Base-by-base conservation (phyloP, 805 yeast species). In the Nakazawaea siamensis region DNA sequence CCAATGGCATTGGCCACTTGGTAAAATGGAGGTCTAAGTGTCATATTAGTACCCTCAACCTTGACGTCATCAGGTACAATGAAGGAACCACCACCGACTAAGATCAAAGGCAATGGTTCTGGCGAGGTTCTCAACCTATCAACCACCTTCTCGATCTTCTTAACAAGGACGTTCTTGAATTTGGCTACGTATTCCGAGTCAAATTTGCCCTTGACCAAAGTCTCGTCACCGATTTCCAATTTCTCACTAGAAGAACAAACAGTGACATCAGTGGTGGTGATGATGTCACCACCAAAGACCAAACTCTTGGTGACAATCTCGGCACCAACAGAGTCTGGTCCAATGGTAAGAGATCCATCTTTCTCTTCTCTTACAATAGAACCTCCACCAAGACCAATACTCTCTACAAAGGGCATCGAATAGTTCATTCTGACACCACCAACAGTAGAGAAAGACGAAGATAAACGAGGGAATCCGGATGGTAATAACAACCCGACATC, bases 361-460 rank as follows among this genome's bases (percentile, higher is more conserved):
- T 41, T 46, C 5, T 43, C 41, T 18, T 43, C 51, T 34, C 63
- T 47, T 2, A 68, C 68, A 16, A 64, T 49, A 3, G 73, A 68
- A 4, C 73, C 73, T 31, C 73, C 73, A 29, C 74, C 73, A 3
- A 68, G 52, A 4, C 74, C 74, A 38, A 68, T 62, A 39, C 63
- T 54, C 40, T 65, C 68, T 5, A 65, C 70, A 23, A 66, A 70
- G 3, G 73, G 73, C 73, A 66, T 68, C 10, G 71, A 60, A 35
- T 64, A 65, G 47, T 65, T 68, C 60, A 63, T 66, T 39, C 66
- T 50, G 4, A 68, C 73, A 29, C 73, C 73, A n/a, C 71, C 72
- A 24, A 67, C 62, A 19, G 45, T 41, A 2, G 68, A 57, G 43
- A 58, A 58, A 5, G 69, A 53, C 2, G 71, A 58, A 2, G 68